Base-by-base conservation (phyloP, 352 stramenopile species). In the Thraustochytrium sp. region DNA sequence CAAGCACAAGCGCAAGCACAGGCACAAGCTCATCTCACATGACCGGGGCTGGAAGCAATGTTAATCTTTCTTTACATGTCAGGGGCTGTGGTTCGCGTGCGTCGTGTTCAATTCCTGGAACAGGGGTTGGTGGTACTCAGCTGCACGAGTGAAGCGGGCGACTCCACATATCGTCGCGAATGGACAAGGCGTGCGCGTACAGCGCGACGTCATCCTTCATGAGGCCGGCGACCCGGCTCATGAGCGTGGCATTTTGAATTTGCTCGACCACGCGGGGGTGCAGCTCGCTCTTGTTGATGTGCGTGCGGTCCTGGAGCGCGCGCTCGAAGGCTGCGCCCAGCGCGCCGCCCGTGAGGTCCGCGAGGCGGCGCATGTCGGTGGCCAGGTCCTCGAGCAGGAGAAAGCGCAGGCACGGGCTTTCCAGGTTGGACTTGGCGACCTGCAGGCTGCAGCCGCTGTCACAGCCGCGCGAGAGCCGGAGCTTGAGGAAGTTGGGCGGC, bases 391-490 rank as follows among this genome's bases (percentile, higher is more conserved):
- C 75, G 34, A 84, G 34, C 9, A 84, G 31, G 11, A 84, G 31
- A 84, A 51, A 84, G 13, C 42, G 75, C n/a, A 84, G 16, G 61
- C 75, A 84, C 0, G 75, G 75, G 31, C 38, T 23, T n/a, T 23
- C 55, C n/a, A 84, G 49, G 29, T 84, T 84, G 18, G 55, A 1
- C 51, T 84, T 75, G 8, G 75, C 75, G 13, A 29, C 54, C 13
- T 48, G 9, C 16, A 76, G 18, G 23, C 55, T 38, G 42, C 55
- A 53, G 13, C 44, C 21, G 31, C 8, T 23, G 49, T 62, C 61
- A 29, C 55, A 73, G 23, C 75, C 75, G 9, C 61, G 29, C 21
- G 75, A 64, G 21, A 84, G 59, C 8, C 75, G 55, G 11, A 49
- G 29, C 23, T 49, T 56, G 23, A 84, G 44, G 54, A 84, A 80